Evolutionary conservation across 2,329 filamentous ascomycete species (phyloP), one percentile per base, ranked within the genome.

Genomic region (Neoascochyta sp.): DNA sequence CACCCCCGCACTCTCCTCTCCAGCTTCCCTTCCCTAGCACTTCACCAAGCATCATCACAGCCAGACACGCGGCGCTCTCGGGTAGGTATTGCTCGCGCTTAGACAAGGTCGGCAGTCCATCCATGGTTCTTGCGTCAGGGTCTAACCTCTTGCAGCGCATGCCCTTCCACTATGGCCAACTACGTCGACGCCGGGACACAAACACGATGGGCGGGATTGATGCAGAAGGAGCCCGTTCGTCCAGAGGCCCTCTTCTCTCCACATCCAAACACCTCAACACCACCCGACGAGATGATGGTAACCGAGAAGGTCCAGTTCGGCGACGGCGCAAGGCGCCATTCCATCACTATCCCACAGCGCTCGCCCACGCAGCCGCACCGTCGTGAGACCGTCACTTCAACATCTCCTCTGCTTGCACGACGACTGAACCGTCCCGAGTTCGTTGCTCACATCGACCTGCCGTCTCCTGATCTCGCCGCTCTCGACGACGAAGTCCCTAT

Each of bases 171-270:
- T 9, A 55, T 55, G 53, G 35, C 44, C 21, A 35, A 41, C 34
- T 61, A 61, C 47, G 47, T 51, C 41, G 49, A 60, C 30, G 39
- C 39, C 22, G 36, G 37, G 29, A 43, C 47, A 19, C 58, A 62
- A 34, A 62, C 58, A 9, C 31, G 47, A 9, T 59, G 59, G 45
- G 45, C 48, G 7, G 56, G 58, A 16, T 42, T 62, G 15, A 45
- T 46, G 26, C 48, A 51, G 33, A 46, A 52, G 32, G 45, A 50
- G 21, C 29, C 41, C 19, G 33, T 49, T 36, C 41, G 46, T 41
- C 52, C 54, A 17, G 36, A 49, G 9, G 33, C 48, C 10, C 48
- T 60, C 36, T 37, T 42, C 34, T 36, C 42, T 21, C 32, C 42
- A 24, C 48, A 43, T 9, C 30, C 23, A 21, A 34, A 49, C 34